Conservation (phyloP, 1,284 basidiomycete species). For the Marasmius sp. region DNA sequence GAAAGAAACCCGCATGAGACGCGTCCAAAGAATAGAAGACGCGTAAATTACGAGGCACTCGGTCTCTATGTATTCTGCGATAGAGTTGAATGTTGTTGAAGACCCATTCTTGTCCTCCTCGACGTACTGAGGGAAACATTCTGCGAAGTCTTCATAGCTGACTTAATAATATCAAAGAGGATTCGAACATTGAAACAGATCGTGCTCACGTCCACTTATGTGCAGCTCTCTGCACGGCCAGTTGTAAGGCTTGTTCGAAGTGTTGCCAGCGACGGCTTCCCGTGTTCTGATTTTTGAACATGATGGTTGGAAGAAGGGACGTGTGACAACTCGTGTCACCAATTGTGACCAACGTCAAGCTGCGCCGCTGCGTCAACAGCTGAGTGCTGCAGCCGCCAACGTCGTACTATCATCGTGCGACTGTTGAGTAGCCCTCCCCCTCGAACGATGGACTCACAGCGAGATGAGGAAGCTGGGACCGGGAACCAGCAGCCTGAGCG, state of each 20-base stretch:
- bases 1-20: conserved; percentile 25
- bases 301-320: conserved; percentile 16
- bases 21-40: background rate
- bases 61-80: conserved; percentile 68
- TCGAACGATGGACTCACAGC: conserved; percentile 26
- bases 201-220: conserved; percentile 77
- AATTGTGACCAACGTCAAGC: background rate
- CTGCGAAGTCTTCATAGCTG: conserved; percentile 75
- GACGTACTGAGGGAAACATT: conserved; percentile 74
- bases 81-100: conserved; percentile 61
- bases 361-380: background rate
- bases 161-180: background rate
- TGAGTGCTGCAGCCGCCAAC: too few species aligned
- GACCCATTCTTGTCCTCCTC: conserved; percentile 73
- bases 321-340: background rate
- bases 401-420: background rate
- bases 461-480: conserved; percentile 36
- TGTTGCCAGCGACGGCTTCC: conserved; percentile 74
- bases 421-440: background rate
- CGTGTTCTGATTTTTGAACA: conserved; percentile 38
- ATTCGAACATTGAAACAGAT: background rate
- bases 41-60: conserved; percentile 51
- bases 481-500: conserved; percentile 32
- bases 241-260: conserved; percentile 72
- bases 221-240: conserved; percentile 72